Base-by-base conservation (phyloP, 164 flowering plant species). In the Taxillus chinensis region DNA sequence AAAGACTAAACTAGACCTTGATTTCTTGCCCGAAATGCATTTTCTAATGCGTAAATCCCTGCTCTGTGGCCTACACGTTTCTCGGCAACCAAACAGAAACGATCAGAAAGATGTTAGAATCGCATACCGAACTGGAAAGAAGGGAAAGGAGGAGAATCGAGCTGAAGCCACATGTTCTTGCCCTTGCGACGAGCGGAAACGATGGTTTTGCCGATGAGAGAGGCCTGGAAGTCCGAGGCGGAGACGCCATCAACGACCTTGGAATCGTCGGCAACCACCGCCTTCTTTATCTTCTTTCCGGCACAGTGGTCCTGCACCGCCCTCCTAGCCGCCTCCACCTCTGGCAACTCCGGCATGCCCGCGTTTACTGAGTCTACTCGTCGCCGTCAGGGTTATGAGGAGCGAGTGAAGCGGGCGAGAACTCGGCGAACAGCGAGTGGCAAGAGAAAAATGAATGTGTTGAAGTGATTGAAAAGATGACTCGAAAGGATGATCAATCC, bases 271-370 rank as follows among this genome's bases (percentile, higher is more conserved):
- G 98, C 96, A 7, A 88, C 70, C 5, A 78, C 68, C 12, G 89
- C 67, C 6, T 71, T 69, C 67, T 45, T 72, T 55, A 93, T 90
- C 76, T 68, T 82, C 83, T 87, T 88, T 3, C 92, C 92, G 1
- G 82, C 5, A 71, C 95, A 88, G 64, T 84, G 68, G 14, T 86
- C 90, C 55, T 74, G 82, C 7, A 90, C 64, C 5, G 96, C 99
- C 64, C 90, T 69, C 64, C 99, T 73, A 16, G 99, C 97, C 39
- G 91, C 99, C 73, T 93, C 99, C 8, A 93, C 99, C 80, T 93
- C 99, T 11, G 97, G 95, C 2, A 93, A 84, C 83, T 93, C 99
- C 64, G 99, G 96, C 97, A 93, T 93, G 62, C 65, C 43, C 3
- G 48, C 27, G 10, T 5, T 5, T 39, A 5, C 40, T 3, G 13